These are phyloP conservation scores for Solanum corneliomulleri DNA, from an alignment of 257 asterid genomes.

Conservation along the genomic window DNA sequence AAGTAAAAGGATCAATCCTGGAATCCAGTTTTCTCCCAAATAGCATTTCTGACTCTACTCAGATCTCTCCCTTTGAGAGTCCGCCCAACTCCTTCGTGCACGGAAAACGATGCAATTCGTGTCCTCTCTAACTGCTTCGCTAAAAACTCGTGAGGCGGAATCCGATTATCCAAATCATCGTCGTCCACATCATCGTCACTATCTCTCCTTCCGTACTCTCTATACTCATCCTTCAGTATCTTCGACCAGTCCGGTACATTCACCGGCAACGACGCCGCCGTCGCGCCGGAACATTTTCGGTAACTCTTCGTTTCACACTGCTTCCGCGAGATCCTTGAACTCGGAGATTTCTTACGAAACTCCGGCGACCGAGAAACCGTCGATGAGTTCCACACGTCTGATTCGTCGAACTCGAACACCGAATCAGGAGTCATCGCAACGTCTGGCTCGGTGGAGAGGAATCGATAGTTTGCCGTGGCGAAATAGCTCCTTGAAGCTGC, in stretches of 20 bases:
- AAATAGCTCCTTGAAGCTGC: slow-evolving; percentile 13
- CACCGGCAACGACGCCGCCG: slow-evolving; percentile 13
- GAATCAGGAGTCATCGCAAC: not conserved
- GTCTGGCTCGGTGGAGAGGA: not conserved
- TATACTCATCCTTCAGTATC: slow-evolving; percentile 19
- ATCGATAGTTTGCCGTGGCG: not conserved
- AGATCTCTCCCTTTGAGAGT: slow-evolving; percentile 95
- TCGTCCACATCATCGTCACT: not conserved
- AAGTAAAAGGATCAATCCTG: slow-evolving; percentile 20
- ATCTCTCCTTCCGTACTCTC: slow-evolving; percentile 8
- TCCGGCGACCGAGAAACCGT: slow-evolving; percentile 3
- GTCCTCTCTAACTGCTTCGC: slow-evolving; percentile 32
- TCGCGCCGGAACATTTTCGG: not conserved
- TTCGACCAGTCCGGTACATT: slow-evolving; percentile 29
- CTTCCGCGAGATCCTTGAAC: not conserved
- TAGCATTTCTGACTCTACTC: slow-evolving; percentile 89
- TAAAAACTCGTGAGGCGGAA: slow-evolving; percentile 32
- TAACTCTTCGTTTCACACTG: not conserved
- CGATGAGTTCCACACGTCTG: slow-evolving; percentile 15
- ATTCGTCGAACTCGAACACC: slow-evolving; percentile 11
- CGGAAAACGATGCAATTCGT: slow-evolving; percentile 67
- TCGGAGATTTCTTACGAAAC: not conserved
- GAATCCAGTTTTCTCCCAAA: slow-evolving; percentile 96
- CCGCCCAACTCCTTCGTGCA: slow-evolving; percentile 93
- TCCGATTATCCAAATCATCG: not conserved